phyloP scores from a whole-genome alignment of 139 green algal genomes.

The Chlamydomonas urium region DNA sequence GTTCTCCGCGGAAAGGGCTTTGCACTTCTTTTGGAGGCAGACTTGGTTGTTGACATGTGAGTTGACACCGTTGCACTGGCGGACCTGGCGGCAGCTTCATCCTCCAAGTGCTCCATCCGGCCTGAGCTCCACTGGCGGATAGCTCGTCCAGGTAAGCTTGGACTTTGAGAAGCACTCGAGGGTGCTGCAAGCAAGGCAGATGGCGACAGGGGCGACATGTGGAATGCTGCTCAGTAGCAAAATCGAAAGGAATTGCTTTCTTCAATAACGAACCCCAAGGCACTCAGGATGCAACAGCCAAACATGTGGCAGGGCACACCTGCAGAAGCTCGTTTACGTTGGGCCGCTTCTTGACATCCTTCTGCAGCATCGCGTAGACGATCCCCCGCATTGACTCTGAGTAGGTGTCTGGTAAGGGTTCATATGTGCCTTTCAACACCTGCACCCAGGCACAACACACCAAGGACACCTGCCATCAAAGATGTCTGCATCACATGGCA shows the following conservation, averaged over 20 bases:
- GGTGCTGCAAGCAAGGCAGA: constrained; percentile 14
- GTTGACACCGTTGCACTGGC: too few relatives aligned
- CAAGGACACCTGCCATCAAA: not conserved
- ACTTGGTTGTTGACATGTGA: too few relatives aligned
- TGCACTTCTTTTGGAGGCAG: too few relatives aligned
- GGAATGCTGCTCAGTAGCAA: too few relatives aligned
- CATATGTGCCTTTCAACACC: constrained; percentile 38
- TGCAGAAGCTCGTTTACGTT: constrained; percentile 32
- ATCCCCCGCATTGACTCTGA: constrained; percentile 16
- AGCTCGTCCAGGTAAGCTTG: constrained; percentile 37
- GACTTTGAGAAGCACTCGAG: constrained; percentile 13
- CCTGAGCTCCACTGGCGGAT: constrained; percentile 16
- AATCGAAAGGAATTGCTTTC: too few relatives aligned
- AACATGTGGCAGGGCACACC: too few relatives aligned
- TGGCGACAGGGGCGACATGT: too few relatives aligned
- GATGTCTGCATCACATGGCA: too few relatives aligned
- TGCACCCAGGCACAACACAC: constrained; percentile 9
- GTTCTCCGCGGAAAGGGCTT: too few relatives aligned
- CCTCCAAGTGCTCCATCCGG: constrained; percentile 39
- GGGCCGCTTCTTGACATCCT: constrained; percentile 21
- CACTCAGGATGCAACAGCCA: too few relatives aligned
- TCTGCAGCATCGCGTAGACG: constrained; percentile 35
- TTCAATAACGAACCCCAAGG: too few relatives aligned
- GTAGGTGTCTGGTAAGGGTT: constrained; percentile 33
- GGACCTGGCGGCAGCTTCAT: constrained; percentile 46